phyloP scores from a whole-genome alignment of 331 rosid genomes.

The Rosa hybrid region DNA sequence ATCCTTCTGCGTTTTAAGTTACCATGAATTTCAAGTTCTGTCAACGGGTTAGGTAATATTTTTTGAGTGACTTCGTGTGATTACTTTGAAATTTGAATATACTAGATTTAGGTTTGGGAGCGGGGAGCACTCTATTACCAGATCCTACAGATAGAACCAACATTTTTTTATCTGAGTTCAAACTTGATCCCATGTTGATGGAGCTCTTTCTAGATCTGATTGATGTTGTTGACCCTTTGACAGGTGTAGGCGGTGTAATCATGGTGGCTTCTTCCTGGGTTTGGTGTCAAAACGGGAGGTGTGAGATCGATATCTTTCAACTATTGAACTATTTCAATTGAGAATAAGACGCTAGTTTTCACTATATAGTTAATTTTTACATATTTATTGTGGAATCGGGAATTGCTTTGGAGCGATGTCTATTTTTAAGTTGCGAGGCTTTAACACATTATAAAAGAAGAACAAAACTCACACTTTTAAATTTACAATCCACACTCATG shows the following conservation, averaged over 20 bases:
- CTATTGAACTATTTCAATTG: too few relatives aligned
- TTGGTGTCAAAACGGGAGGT: too few relatives aligned
- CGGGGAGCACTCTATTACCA: background rate
- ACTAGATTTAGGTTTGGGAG: background rate
- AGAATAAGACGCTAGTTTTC: too few relatives aligned
- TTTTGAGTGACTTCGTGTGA: background rate
- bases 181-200: background rate
- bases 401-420: too few relatives aligned
- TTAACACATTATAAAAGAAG: too few relatives aligned
- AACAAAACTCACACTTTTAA: too few relatives aligned
- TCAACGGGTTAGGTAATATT: conserved; percentile 4
- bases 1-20: background rate
- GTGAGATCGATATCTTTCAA: too few relatives aligned
- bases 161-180: conserved; percentile 10
- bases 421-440: too few relatives aligned
- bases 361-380: too few relatives aligned
- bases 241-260: background rate
- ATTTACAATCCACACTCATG: too few relatives aligned
- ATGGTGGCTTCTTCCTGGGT: background rate
- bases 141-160: conserved; percentile 7
- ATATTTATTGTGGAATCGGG: too few relatives aligned
- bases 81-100: background rate
- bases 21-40: background rate
- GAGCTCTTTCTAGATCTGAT: background rate
- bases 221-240: background rate